Conservation (phyloP, 345 rosid genomes). For the Euphorbia tirucalli region DNA sequence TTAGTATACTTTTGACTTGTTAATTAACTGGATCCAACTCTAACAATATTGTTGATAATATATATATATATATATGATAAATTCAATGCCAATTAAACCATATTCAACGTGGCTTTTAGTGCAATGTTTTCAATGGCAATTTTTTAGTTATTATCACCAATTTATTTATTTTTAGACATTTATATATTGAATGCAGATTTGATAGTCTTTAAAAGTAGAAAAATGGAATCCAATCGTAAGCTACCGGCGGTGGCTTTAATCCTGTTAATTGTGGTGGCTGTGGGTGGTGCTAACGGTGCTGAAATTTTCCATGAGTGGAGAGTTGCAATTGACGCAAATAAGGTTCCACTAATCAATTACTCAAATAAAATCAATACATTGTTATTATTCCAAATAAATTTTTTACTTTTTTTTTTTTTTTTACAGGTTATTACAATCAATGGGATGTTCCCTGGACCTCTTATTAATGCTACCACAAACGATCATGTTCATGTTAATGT, state of each 20-base stretch:
- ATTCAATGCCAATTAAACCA: neutral
- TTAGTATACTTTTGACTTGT: no score
- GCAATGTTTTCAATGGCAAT: neutral
- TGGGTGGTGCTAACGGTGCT: conserved; percentile 5
- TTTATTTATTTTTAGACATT: neutral
- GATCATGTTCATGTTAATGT: conserved; percentile 23
- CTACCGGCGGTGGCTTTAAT: conserved; percentile 13
- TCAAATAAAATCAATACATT: neutral
- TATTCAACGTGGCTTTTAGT: neutral
- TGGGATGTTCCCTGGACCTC: conserved; percentile 34
- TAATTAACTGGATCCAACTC: neutral
- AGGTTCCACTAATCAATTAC: neutral
- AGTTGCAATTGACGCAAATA: conserved; percentile 20
- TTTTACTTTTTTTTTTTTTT: neutral
- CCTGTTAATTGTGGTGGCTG: neutral
- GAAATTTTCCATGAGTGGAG: conserved; percentile 36
- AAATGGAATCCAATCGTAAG: conserved; percentile 14
- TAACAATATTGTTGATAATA: neutral
- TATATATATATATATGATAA: no score
- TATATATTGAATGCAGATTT: neutral
- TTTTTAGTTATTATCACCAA: neutral
- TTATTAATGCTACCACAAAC: conserved; percentile 25
- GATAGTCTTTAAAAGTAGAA: no score
- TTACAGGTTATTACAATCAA: conserved; percentile 28
- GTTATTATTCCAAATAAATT: neutral